Conservation (phyloP, 1,139 yeast species). For the Yamadazyma jaroonii region DNA sequence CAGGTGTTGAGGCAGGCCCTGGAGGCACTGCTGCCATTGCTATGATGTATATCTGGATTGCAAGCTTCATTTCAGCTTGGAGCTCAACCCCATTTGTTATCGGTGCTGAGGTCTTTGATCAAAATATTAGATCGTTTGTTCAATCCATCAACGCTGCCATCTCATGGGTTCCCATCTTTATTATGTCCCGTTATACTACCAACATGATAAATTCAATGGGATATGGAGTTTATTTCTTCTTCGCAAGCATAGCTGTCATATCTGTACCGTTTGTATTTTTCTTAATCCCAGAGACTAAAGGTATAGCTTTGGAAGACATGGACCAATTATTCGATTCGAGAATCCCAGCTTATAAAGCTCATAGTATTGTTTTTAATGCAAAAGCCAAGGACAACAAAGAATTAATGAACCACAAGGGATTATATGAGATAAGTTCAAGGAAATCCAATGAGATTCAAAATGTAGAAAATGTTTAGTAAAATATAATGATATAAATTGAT, state of each 20-base stretch:
- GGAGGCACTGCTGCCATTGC: conserved; percentile 44
- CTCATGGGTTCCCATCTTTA: conserved; percentile 42
- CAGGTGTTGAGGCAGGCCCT: conserved; percentile 37
- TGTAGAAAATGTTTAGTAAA: conserved; percentile 10
- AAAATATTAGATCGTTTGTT: conserved; percentile 40
- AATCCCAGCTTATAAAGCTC: conserved; percentile 30
- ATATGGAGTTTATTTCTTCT: conserved; percentile 43
- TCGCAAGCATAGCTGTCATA: conserved; percentile 30
- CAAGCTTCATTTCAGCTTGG: conserved; percentile 43
- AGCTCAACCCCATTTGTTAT: conserved; percentile 45
- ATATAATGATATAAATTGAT: too few relatives aligned
- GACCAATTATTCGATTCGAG: conserved; percentile 32
- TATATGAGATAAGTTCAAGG: conserved; percentile 16
- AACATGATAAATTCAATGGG: conserved; percentile 37
- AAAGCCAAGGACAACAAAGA: conserved; percentile 17
- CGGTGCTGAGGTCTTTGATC: conserved; percentile 43
- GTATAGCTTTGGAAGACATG: conserved; percentile 45
- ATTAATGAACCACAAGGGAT: conserved; percentile 15
- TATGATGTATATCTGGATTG: conserved; percentile 45
- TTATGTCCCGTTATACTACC: conserved; percentile 38
- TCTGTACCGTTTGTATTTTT: conserved; percentile 37
- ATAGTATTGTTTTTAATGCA: conserved; percentile 20
- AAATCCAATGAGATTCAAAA: conserved; percentile 15
- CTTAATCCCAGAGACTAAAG: conserved; percentile 40
- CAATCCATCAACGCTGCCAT: conserved; percentile 45